phyloP scores from a whole-genome alignment of 768 basidiomycete genomes.

The Dendrothele bispora region DNA sequence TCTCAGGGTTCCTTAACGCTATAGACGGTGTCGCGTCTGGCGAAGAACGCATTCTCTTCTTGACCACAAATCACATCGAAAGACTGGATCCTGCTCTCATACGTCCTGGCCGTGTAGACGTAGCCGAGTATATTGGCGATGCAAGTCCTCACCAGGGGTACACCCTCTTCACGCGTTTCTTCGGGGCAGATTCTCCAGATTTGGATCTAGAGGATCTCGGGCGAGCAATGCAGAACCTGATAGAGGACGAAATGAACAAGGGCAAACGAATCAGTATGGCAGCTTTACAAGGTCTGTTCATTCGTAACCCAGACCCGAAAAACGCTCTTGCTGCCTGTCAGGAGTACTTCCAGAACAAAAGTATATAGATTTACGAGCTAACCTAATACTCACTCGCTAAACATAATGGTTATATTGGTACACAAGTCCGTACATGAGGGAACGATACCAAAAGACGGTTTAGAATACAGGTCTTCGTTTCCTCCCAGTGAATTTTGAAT shows the following conservation, averaged over 20 bases:
- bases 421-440: not conserved
- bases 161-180: conserved; percentile 82
- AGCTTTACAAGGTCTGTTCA: conserved; percentile 92
- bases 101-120: conserved; percentile 92
- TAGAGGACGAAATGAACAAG: conserved; percentile 48
- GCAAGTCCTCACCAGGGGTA: conserved; percentile 80
- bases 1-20: conserved; percentile 96
- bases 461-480: conserved; percentile 81
- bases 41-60: conserved; percentile 97
- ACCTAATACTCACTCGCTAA: not conserved
- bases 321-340: conserved; percentile 54
- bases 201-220: conserved; percentile 49
- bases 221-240: conserved; percentile 48
- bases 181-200: conserved; percentile 44
- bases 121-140: conserved; percentile 82
- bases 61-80: conserved; percentile 97
- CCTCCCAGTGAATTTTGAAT: conserved; percentile 91
- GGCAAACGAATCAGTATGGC: conserved; percentile 89
- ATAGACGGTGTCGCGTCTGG: conserved; percentile 97
- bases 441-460: conserved; percentile 20
- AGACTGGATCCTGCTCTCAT: conserved; percentile 92
- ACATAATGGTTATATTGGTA: not conserved
- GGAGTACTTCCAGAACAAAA: conserved; percentile 21
- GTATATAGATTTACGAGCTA: not conserved
- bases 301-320: conserved; percentile 57